Base-by-base conservation (phyloP, 352 stramenopile genomes). In the Phytophthora macrochlamydospora region DNA sequence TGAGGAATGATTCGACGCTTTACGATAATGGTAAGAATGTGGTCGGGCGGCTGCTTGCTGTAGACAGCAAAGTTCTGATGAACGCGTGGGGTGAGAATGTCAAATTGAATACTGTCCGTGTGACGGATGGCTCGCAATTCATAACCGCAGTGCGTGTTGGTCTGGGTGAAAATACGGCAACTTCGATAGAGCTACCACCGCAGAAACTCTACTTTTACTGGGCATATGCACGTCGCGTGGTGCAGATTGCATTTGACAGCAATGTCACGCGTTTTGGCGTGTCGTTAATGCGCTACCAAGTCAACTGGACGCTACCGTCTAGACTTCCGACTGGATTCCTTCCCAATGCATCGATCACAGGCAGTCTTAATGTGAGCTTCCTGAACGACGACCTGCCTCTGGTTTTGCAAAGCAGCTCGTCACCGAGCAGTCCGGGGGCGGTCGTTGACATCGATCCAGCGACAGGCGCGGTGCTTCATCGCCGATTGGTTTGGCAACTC, bases 61-160 rank as follows among this genome's bases (percentile, higher is more conserved):
- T 89, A 9, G 73, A 91, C 42, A 68, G 62, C 31, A 70, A 44
- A 4, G 71, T 63, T 0, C 44, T 63, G 0, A 51, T 85, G 44
- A 59, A 65, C 18, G 62, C 81, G 1, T 76, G 73, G 48, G 78
- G 70, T 11, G 51, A 68, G 30, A 55, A 48, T 7, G 64, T 83
- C 5, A 46, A 62, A 30, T 60, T 90, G 7, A 59, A 24, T 3
- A 54, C 46, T 4, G 33, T 69, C 18, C 65, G 74, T 3, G 62
- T 76, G 9, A 89, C 80, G 0, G 80, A 91, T 32, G 72, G 82
- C 7, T 87, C 80, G 5, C 80, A 90, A 52, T 91, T 91, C 67
- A 75, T 73, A 18, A 91, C 76, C 1, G 67, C 67, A 1, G 35
- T 89, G 7, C 53, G 83, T 14, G 59, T 58, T 12, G 71, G 71